Evolutionary conservation across 257 asterid species (phyloP), one percentile per base, ranked within the genome.

Genomic region (Agastache rugosa): DNA sequence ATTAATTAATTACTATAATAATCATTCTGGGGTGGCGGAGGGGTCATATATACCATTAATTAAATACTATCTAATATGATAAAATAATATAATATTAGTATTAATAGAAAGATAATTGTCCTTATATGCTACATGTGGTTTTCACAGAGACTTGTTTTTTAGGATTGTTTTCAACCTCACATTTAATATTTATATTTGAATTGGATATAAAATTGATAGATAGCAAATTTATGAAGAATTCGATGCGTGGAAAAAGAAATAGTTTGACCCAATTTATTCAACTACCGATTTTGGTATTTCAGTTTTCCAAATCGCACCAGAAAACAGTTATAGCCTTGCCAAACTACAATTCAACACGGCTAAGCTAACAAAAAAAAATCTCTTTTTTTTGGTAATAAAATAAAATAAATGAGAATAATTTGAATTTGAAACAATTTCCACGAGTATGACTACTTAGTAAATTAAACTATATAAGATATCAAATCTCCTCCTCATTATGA

Each of bases 261-360:
- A 20, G 6, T 39, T 34, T 0, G 54, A 31, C 71, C 63, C 53
- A 59, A 59, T n/a, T 58, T 15, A 6, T 48, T 48, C 55, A 48
- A 48, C 20, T 6, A 48, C n/a, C 19, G 55, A 48, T 50, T 67
- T 73, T n/a, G 41, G 61, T 50, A 67, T 37, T 39, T 73, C 73
- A 39, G 54, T 47, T 48, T 25, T 61, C 54, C 82, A 73, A 63
- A 44, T 64, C 68, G 75, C 71, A 69, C 67, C 66, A 63, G 27
- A 27, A 63, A 62, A 9, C 8, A 17, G 27, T 51, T 48, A 15
- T 48, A 9, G 41, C 39, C 55, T 47, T 29, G 53, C 72, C 64
- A 3, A 73, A 63, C 61, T 47, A 67, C 54, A 23, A 7, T 35
- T 31, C 34, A 41, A 29, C 66, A 51, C n/a, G n/a, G 76, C 80